These are phyloP conservation scores for Myochromella boudieri DNA, from an alignment of 768 basidiomycete species.

Conservation along the genomic window DNA sequence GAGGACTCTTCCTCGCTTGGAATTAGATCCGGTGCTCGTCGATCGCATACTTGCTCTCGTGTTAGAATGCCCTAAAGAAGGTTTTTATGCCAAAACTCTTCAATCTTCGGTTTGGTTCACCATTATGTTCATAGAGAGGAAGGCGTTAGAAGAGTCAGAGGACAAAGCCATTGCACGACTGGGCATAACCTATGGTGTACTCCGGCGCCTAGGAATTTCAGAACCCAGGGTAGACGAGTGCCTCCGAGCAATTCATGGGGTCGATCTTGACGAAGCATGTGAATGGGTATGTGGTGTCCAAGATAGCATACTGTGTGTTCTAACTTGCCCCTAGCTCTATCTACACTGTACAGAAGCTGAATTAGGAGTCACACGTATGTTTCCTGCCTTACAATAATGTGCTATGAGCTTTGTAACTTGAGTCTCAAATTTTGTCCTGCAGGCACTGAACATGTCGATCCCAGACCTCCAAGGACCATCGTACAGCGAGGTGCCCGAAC, in stretches of 20 bases:
- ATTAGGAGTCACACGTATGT: slow-evolving; percentile 42
- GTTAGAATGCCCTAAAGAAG: slow-evolving; percentile 32
- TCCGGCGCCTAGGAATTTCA: slow-evolving; percentile 75
- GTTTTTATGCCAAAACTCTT: slow-evolving; percentile 15
- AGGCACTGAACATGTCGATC: slow-evolving; percentile 15
- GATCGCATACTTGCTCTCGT: slow-evolving; percentile 61
- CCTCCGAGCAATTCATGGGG: slow-evolving; percentile 56
- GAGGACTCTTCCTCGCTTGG: slow-evolving; percentile 57
- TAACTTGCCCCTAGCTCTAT: slow-evolving; percentile 48
- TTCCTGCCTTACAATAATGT: too few relatives aligned
- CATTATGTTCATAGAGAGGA: slow-evolving; percentile 26
- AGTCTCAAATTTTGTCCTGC: not conserved
- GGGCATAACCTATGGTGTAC: slow-evolving; percentile 77
- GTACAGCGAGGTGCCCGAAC: slow-evolving; percentile 13
- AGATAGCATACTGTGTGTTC: not conserved
- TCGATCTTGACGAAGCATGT: slow-evolving; percentile 85
- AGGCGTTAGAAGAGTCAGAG: slow-evolving; percentile 51
- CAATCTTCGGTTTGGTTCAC: slow-evolving; percentile 11
- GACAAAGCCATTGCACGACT: slow-evolving; percentile 74
- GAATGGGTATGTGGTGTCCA: slow-evolving; percentile 70
- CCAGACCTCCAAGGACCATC: slow-evolving; percentile 15
- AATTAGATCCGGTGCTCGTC: slow-evolving; percentile 58
- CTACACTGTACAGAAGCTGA: slow-evolving; percentile 64
- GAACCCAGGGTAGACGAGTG: slow-evolving; percentile 73
- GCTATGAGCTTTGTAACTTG: too few relatives aligned